These are phyloP conservation scores for Suhomyces panamericanus DNA, from an alignment of 1,139 yeast genomes.

Conservation along the genomic window DNA sequence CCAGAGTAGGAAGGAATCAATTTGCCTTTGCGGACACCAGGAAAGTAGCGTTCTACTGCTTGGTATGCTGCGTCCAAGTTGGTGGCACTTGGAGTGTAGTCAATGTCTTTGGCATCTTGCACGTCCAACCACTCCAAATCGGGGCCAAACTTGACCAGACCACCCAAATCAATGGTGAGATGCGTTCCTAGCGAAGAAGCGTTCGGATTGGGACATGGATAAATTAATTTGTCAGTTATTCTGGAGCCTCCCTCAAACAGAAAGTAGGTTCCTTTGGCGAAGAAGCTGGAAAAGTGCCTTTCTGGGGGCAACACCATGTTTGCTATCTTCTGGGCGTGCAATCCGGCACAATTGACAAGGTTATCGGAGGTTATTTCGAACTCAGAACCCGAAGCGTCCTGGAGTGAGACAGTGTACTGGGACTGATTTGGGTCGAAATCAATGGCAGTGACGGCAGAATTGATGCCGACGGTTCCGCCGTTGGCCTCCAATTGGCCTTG, in stretches of 20 bases:
- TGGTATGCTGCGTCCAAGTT: slow-evolving; percentile 56
- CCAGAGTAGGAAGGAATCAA: slow-evolving; percentile 75
- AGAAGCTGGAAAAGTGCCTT: slow-evolving; percentile 58
- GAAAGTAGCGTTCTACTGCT: slow-evolving; percentile 65
- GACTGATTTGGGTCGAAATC: slow-evolving; percentile 20
- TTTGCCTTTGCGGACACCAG: slow-evolving; percentile 50
- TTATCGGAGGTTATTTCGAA: slow-evolving; percentile 53
- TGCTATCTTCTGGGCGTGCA: slow-evolving; percentile 67
- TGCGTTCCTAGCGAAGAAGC: slow-evolving; percentile 84
- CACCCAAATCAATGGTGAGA: slow-evolving; percentile 79
- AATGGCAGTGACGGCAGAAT: slow-evolving; percentile 56
- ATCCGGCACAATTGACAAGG: slow-evolving; percentile 77
- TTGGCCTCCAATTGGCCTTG: slow-evolving; percentile 51
- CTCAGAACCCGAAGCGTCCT: slow-evolving; percentile 35
- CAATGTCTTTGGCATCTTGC: slow-evolving; percentile 32
- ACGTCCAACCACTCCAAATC: slow-evolving; percentile 77
- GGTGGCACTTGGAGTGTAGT: slow-evolving; percentile 47
- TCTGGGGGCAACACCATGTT: slow-evolving; percentile 68
- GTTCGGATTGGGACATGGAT: slow-evolving; percentile 78
- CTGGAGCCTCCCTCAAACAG: slow-evolving; percentile 31
- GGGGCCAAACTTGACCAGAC: slow-evolving; percentile 82
- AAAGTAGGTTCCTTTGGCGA: slow-evolving; percentile 85
- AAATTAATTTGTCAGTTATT: slow-evolving; percentile 48
- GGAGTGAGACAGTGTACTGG: slow-evolving; percentile 30
- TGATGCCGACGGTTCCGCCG: slow-evolving; percentile 66